phyloP scores from a whole-genome alignment of 169 alveolate species.

The Eimeria tenella region DNA sequence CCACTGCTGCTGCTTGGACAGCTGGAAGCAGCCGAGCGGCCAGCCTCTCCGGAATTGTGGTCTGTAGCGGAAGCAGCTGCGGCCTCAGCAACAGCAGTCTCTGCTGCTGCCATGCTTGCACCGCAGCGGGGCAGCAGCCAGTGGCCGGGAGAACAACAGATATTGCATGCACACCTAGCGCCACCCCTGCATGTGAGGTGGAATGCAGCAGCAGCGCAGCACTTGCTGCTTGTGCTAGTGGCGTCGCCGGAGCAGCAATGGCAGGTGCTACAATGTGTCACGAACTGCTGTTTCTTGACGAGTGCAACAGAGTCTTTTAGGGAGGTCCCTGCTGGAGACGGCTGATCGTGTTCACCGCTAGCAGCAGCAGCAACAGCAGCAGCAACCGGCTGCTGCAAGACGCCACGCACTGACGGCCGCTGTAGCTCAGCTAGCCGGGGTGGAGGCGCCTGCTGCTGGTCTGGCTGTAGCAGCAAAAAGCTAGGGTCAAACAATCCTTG shows the following conservation, averaged over 20 bases:
- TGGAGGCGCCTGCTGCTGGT: neutral
- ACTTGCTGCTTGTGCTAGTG: constrained; percentile 10
- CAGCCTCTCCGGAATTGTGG: too few species aligned
- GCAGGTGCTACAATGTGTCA: neutral
- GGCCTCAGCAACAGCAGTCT: neutral
- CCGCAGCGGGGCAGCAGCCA: constrained; percentile 43
- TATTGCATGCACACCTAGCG: constrained; percentile 17
- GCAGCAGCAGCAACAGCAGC: constrained; percentile 39
- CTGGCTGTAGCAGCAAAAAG: constrained; percentile 31
- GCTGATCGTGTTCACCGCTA: neutral
- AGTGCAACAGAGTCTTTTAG: neutral
- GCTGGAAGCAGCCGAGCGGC: neutral
- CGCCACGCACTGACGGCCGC: neutral
- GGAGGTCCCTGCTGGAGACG: neutral
- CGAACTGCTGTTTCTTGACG: neutral
- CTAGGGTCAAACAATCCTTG: constrained; percentile 28
- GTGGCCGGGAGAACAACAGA: neutral
- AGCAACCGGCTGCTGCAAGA: constrained; percentile 4
- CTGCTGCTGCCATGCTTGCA: neutral
- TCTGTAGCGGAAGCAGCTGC: neutral
- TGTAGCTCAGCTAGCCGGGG: neutral
- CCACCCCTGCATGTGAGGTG: constrained; percentile 50
- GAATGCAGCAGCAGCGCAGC: constrained; percentile 19
- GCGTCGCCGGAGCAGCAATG: neutral
- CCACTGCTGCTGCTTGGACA: neutral